Base-by-base conservation (phyloP, 768 basidiomycete species). In the Epithele typhae region DNA sequence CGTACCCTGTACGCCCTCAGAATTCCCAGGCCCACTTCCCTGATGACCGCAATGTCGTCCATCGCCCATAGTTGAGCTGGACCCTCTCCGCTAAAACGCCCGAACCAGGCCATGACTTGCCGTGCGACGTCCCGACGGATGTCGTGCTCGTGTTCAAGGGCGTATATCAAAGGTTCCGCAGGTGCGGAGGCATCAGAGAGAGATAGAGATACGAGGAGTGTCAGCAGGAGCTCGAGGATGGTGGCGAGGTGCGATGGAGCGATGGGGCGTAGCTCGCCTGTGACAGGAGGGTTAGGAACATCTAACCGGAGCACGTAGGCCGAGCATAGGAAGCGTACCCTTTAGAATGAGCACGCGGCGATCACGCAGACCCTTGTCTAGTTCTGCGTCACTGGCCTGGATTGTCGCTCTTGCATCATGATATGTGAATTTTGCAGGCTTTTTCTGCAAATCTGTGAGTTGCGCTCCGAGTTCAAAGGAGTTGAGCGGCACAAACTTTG, bases 41-140 rank as follows among this genome's bases (percentile, higher is more conserved):
- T 78, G 6, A 93, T 75, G 14, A 89, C 68, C 2, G 70, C 71
- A 5, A 69, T 64, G 25, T 75, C 71, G 45, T 92, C 74, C 75
- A 87, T 78, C 34, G 61, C 72, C 90, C 92, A 93, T 35, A 64
- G 65, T 3, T 69, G 78, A 15, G 22, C 5, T n/a, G n/a, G n/a
- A n/a, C n/a, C n/a, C 5, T 25, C 23, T 17, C 49, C 55, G 8
- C 46, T 57, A 4, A 84, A 63, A 4, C 71, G 67, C 14, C 92
- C 92, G 55, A 95, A 97, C 84, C 94, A 94, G 0, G 67, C 60
- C 71, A 96, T 79, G 22, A 92, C 74, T 59, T 92, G 89, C 6
- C 60, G 66, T 7, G 80, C 75, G 23, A 92, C 75, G 2, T 69
- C 61, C 6, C 76, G 66, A 7, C 78, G 72, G 14, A 94, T 66